These are phyloP conservation scores for Lyophyllum decastes DNA, from an alignment of 768 basidiomycete species.

Conservation along the genomic window DNA sequence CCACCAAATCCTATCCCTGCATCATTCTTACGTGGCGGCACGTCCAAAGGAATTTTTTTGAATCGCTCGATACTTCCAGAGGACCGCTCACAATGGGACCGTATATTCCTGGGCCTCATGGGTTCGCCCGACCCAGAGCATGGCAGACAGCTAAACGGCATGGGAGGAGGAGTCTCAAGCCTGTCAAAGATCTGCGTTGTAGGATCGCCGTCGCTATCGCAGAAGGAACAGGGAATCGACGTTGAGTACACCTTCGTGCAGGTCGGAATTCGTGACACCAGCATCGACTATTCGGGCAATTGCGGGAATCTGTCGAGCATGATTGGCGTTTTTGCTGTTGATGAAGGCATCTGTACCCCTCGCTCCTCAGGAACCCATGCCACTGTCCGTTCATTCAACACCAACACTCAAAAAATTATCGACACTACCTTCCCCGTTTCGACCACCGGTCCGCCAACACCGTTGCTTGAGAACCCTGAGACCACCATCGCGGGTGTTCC, in stretches of 20 bases:
- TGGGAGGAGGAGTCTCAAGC: slow-evolving; percentile 79
- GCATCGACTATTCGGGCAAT: slow-evolving; percentile 70
- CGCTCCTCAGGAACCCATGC: slow-evolving; percentile 24
- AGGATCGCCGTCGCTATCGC: slow-evolving; percentile 44
- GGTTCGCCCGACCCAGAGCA: slow-evolving; percentile 76
- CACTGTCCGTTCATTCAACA: slow-evolving; percentile 66
- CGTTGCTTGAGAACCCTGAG: slow-evolving; percentile 52
- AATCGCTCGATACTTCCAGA: slow-evolving; percentile 53
- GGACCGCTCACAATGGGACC: slow-evolving; percentile 51
- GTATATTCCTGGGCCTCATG: slow-evolving; percentile 73
- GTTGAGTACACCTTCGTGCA: slow-evolving; percentile 75
- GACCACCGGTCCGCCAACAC: slow-evolving; percentile 17
- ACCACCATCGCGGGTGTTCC: slow-evolving; percentile 68
- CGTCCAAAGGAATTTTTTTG: slow-evolving; percentile 77
- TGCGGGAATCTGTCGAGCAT: slow-evolving; percentile 77
- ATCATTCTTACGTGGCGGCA: slow-evolving; percentile 70
- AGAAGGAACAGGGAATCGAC: slow-evolving; percentile 47
- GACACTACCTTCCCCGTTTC: slow-evolving; percentile 69
- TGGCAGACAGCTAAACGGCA: slow-evolving; percentile 74
- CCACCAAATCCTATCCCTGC: slow-evolving; percentile 44
- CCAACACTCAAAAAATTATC: slow-evolving; percentile 71
- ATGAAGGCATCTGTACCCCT: slow-evolving; percentile 54
- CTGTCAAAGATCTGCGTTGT: slow-evolving; percentile 77
- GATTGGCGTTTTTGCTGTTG: slow-evolving; percentile 72
- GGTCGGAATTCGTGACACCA: slow-evolving; percentile 57